These are phyloP conservation scores for Penicillium sp. DNA, from an alignment of 2,329 filamentous ascomycete species.

Conservation along the genomic window DNA sequence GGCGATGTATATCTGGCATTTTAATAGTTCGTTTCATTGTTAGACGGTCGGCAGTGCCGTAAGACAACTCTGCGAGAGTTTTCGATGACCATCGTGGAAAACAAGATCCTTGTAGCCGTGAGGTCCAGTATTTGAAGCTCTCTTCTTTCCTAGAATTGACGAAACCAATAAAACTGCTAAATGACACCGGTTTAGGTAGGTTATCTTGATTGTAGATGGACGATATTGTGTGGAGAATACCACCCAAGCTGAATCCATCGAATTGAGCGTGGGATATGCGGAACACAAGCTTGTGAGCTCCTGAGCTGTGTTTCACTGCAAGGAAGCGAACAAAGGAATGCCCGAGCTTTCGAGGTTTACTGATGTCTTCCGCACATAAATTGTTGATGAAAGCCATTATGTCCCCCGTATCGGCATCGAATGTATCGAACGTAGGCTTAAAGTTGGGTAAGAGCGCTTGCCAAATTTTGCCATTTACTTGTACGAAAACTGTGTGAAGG, in stretches of 20 bases:
- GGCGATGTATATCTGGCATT: background rate
- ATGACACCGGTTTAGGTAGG: background rate
- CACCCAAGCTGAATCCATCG: background rate
- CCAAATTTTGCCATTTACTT: background rate
- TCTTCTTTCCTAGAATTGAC: background rate
- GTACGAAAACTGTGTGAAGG: background rate
- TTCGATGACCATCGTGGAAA: background rate
- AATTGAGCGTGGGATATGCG: constrained; percentile 4
- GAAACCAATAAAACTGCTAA: background rate
- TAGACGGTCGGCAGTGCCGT: background rate
- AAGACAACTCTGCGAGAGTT: background rate
- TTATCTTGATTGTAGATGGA: background rate
- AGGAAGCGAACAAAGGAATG: constrained; percentile 6
- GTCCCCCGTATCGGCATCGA: background rate
- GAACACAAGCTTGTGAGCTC: background rate
- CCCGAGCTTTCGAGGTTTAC: background rate
- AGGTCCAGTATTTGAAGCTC: constrained; percentile 1
- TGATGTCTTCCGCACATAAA: background rate
- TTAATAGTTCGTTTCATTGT: background rate
- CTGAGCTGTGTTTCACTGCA: background rate
- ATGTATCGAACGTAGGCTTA: background rate
- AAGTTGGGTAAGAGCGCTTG: background rate
- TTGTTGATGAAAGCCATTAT: background rate
- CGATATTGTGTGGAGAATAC: background rate
- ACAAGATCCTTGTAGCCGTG: background rate